A percentile compares a stretch with the other conserved stretches of the same genome.
Evolutionary conservation across 768 basidiomycete genomes (phyloP).

Genomic region (Vararia minispora): DNA sequence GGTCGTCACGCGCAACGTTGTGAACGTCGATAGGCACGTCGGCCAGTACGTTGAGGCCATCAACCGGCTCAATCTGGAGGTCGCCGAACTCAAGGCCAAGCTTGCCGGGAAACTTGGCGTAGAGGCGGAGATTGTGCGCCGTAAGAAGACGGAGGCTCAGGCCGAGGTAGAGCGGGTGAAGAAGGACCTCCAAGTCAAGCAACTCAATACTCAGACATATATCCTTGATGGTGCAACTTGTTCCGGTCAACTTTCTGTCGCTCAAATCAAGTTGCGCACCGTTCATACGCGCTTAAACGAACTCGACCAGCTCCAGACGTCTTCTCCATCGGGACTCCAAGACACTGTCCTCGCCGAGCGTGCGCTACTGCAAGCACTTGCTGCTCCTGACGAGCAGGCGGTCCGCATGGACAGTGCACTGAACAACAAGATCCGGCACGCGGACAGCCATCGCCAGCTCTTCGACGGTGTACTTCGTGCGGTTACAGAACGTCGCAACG

Average conservation of each 20-base stretch:
- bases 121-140: conserved; percentile 51
- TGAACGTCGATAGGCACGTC: conserved; percentile 91
- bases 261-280: conserved; percentile 53
- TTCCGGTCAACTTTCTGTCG: conserved; percentile 57
- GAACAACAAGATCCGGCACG: conserved; percentile 48
- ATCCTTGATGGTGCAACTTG: conserved; percentile 72
- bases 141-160: conserved; percentile 60
- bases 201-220: conserved; percentile 57
- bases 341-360: conserved; percentile 65
- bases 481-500: conserved; percentile 66
- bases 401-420: conserved; percentile 48
- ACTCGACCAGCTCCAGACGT: conserved; percentile 32
- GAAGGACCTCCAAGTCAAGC: conserved; percentile 58
- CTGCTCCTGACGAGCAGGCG: conserved; percentile 58
- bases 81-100: conserved; percentile 78
- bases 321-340: conserved; percentile 28
- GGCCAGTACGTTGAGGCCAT: conserved; percentile 94
- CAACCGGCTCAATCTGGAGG: conserved; percentile 74
- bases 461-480: conserved; percentile 84
- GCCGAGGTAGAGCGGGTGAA: conserved; percentile 67
- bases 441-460: conserved; percentile 67
- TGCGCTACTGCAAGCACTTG: conserved; percentile 54
- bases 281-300: conserved; percentile 54
- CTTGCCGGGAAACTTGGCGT: conserved; percentile 57
- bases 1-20: conserved; percentile 89